Evolutionary conservation across 2,329 filamentous ascomycete genomes (phyloP).

Genomic region (Leptographium lundbergii): DNA sequence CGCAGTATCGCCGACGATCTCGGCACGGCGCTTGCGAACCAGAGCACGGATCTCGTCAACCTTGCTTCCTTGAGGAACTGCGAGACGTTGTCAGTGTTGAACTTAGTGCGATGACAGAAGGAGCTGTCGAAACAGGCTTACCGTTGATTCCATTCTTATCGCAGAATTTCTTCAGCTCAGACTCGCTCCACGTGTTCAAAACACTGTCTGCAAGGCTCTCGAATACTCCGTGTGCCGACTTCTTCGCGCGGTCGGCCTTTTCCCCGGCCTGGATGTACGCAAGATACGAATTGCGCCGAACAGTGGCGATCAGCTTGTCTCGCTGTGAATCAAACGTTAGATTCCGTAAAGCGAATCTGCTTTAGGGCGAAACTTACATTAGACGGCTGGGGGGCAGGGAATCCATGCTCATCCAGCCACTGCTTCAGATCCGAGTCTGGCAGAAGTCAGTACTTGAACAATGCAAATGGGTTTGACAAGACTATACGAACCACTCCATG

Average conservation of each 20-base stretch:
- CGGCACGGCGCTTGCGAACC: constrained; percentile 73
- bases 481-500: constrained; percentile 51
- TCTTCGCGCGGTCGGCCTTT: constrained; percentile 44
- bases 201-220: constrained; percentile 68
- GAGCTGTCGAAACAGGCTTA: constrained; percentile 8
- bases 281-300: constrained; percentile 81
- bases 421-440: constrained; percentile 79
- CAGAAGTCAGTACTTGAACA: neutral
- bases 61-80: constrained; percentile 84
- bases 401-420: constrained; percentile 81
- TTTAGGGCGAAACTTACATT: constrained; percentile 25
- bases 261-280: constrained; percentile 58
- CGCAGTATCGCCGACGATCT: constrained; percentile 54
- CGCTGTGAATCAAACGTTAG: constrained; percentile 31
- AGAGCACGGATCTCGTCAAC: constrained; percentile 81
- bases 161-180: constrained; percentile 78
- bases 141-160: constrained; percentile 72
- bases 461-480: neutral
- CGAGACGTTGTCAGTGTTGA: neutral
- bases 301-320: constrained; percentile 76
- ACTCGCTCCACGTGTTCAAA: constrained; percentile 82
- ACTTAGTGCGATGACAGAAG: neutral
- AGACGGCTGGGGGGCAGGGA: constrained; percentile 72
- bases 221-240: constrained; percentile 57
- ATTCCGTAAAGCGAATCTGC: neutral